Base-by-base conservation (phyloP, 805 yeast genomes). In the Candida krabiensis region DNA sequence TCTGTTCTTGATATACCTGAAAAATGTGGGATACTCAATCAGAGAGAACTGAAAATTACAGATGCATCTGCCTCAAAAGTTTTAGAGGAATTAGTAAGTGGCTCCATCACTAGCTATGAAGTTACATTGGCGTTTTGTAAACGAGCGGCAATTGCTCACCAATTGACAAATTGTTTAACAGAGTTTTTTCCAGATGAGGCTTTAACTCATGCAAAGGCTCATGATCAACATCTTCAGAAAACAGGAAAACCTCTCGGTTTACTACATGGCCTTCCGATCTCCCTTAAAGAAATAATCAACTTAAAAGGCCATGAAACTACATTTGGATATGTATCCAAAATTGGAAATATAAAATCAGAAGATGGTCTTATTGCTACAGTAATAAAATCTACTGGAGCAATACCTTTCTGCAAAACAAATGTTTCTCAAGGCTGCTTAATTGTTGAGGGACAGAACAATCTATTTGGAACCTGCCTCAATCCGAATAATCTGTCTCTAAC, bases 361-460 rank as follows among this genome's bases (percentile, higher is more conserved):
- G 40, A 41, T 31, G 37, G 45, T 9, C 33, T 33, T 19, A 38
- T 68, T 61, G 55, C 47, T 2, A 37, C 37, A 14, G 19, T 41
- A 1, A 28, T 48, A 19, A 33, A 19, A 19, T 29, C 44, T 9
- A 42, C 43, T 21, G 56, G 58, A 23, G 56, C 71, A 5, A 70
- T 77, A 2, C 62, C 74, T 26, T 69, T 69, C 41, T 70, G 67
- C 30, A 73, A 74, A 51, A 75, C 83, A 2, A 66, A 63, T 27
- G 57, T 58, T 5, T 83, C 85, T 3, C 82, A 76, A 53, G 69
- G 74, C 2, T 61, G 79, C 58, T 75, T 79, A 82, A 79, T 74
- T 41, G 56, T 70, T 47, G 80, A 76, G 50, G 70, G 80, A 11
- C 55, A 61, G 44, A 73, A 75, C 50, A 69, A 70, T 51, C 60